Percentiles rank a stretch among this genome's conserved stretches.
These are phyloP conservation scores for Linum lewisii DNA, from an alignment of 345 rosid genomes.

Conservation along the genomic window DNA sequence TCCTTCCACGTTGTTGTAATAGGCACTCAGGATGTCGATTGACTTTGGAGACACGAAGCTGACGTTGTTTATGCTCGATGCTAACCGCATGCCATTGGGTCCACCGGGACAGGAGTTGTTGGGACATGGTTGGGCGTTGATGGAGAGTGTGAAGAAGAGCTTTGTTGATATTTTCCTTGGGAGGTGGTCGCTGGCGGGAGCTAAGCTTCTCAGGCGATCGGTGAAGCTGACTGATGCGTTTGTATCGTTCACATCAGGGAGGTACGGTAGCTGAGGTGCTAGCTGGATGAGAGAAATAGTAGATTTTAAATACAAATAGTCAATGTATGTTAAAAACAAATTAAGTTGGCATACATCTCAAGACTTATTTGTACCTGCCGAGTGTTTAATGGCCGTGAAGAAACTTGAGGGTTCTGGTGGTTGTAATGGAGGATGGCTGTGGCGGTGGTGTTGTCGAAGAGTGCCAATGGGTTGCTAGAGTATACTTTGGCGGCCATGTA, in stretches of 20 bases:
- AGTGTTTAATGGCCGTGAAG: background rate
- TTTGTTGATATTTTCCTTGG: constrained; percentile 25
- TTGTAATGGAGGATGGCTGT: constrained; percentile 33
- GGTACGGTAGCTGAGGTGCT: constrained; percentile 28
- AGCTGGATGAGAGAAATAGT: too few species aligned
- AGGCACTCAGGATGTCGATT: constrained; percentile 1
- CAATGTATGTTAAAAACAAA: too few species aligned
- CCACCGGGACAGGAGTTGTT: constrained; percentile 20
- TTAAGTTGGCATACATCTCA: too few species aligned
- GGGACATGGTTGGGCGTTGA: constrained; percentile 26
- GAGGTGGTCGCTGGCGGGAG: constrained; percentile 19
- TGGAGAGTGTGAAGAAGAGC: constrained; percentile 29
- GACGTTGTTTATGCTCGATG: constrained; percentile 3
- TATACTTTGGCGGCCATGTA: constrained; percentile 50
- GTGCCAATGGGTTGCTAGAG: constrained; percentile 7
- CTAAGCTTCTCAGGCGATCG: constrained; percentile 18
- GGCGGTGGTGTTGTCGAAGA: constrained; percentile 28
- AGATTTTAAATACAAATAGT: too few species aligned
- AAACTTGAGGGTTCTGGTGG: constrained; percentile 6
- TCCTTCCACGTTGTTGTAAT: constrained; percentile 3
- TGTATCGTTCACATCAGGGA: constrained; percentile 33
- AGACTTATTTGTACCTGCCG: too few species aligned
- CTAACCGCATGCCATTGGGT: background rate
- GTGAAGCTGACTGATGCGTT: constrained; percentile 22
- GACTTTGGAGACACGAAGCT: background rate